Evolutionary conservation across 2,329 filamentous ascomycete species (phyloP).

Genomic region (Tolypocladium ovalisporum): DNA sequence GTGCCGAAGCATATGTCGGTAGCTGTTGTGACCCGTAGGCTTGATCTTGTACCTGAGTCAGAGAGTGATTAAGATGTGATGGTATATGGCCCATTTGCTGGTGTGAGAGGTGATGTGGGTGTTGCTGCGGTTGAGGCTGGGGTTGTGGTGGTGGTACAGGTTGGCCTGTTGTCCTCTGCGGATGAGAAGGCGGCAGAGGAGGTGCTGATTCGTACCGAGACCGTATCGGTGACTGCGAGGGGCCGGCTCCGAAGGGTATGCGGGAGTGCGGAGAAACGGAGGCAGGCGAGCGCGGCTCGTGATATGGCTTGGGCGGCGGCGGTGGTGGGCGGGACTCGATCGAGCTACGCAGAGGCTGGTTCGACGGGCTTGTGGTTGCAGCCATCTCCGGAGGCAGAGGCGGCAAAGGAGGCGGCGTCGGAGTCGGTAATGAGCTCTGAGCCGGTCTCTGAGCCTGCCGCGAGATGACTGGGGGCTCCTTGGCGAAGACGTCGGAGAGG

Average conservation of each 20-base stretch:
- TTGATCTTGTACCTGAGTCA: conserved; percentile 5
- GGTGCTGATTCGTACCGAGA: conserved; percentile 38
- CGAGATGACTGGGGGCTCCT: conserved; percentile 84
- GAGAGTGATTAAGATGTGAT: conserved; percentile 1
- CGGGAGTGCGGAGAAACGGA: conserved; percentile 16
- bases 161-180: not conserved
- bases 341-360: conserved; percentile 18
- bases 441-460: conserved; percentile 44
- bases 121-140: conserved; percentile 6
- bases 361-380: conserved; percentile 27
- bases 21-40: not conserved
- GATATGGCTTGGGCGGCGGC: conserved; percentile 36
- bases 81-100: conserved; percentile 2
- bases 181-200: conserved; percentile 26
- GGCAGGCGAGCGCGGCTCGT: conserved; percentile 10
- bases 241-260: conserved; percentile 8
- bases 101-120: conserved; percentile 3
- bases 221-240: conserved; percentile 8
- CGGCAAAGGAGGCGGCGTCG: conserved; percentile 55
- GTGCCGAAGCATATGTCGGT: conserved; percentile 9
- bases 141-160: conserved; percentile 7
- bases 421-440: conserved; percentile 15
- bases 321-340: conserved; percentile 31
- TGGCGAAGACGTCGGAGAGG: conserved; percentile 78
- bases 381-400: conserved; percentile 57